Evolutionary conservation across 202 grass and related monocot genomes (phyloP), one percentile per base, ranked within the genome.

Genomic region (Thinopyrum obtusiflorum): DNA sequence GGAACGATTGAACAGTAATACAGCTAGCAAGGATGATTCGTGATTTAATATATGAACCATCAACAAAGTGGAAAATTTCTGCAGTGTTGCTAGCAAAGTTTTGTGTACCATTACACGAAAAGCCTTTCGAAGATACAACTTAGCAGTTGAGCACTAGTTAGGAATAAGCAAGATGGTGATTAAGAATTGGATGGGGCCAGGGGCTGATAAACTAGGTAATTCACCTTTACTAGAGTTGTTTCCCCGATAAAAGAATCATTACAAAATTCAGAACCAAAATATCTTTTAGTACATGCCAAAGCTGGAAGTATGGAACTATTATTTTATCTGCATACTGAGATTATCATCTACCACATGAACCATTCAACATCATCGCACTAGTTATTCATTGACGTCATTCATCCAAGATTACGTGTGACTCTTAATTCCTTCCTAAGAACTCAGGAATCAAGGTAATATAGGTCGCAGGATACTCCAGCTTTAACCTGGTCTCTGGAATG

Each of bases 41-140:
- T 73, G 23, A 7, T 73, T 60, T 80, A 77, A 37, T 37, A 51
- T 57, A 82, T 69, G 53, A 24, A 71, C 5, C 57, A 65, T 70
- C 77, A 67, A 23, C 2, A 29, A 24, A 37, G 17, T 72, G 36
- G 29, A 79, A 70, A 64, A 25, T 84, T 57, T 65, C 24, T 61
- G 29, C 7, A 7, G 5, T 24, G 14, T 77, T 33, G 72, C 47
- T 49, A 42, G 25, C 12, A 29, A 65, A 31, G 24, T 64, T 82
- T 32, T 60, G 35, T 62, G 72, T 51, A 61, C 11, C 11, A 32
- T 60, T 37, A 80, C n/a, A 42, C 23, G 51, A 53, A 13, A 79
- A 35, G 20, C 59, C 11, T 80, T 8, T 88, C 23, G 12, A 74
- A 84, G 1, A 88, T 79, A 37, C 8, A 51, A 12, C 13, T 88